Percentiles rank a stretch among this genome's conserved stretches.
phyloP scores from a whole-genome alignment of 192 early-diverging fungal species.

The Backusella sp. region DNA sequence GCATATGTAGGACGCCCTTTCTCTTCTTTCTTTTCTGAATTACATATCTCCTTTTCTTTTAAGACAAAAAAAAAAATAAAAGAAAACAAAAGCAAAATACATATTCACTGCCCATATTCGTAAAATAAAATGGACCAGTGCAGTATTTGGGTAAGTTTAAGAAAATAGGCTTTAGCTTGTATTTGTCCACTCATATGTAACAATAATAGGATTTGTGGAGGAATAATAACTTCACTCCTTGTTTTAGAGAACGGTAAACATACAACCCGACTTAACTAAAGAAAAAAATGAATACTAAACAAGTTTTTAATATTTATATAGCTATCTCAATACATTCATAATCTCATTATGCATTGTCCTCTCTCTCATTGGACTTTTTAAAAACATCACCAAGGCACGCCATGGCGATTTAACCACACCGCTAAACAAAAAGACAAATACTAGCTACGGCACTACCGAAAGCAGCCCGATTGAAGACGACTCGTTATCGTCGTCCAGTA shows the following conservation, averaged over 20 bases:
- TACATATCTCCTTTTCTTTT: not conserved
- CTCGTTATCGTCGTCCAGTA: not conserved
- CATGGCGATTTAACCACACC: not conserved
- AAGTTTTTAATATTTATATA: not conserved
- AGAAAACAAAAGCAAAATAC: not conserved
- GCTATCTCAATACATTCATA: not conserved
- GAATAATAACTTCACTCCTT: constrained; percentile 19
- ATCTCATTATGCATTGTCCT: not conserved
- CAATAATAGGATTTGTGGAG: constrained; percentile 4
- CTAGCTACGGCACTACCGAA: not conserved
- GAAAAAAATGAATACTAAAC: no score
- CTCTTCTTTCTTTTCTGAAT: not conserved
- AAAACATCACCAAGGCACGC: not conserved
- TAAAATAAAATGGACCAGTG: not conserved
- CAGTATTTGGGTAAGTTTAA: not conserved
- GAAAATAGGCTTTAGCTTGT: no score
- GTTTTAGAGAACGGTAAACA: constrained; percentile 27
- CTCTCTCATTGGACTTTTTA: not conserved
- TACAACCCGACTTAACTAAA: not conserved
- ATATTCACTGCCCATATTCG: not conserved
- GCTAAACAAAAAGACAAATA: not conserved
- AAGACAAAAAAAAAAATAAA: not conserved
- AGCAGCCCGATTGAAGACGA: not conserved
- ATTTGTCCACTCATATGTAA: no score
- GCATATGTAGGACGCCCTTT: not conserved